Conservation (phyloP, 495 filamentous ascomycete genomes). For the Lindgomyces ingoldianus region DNA sequence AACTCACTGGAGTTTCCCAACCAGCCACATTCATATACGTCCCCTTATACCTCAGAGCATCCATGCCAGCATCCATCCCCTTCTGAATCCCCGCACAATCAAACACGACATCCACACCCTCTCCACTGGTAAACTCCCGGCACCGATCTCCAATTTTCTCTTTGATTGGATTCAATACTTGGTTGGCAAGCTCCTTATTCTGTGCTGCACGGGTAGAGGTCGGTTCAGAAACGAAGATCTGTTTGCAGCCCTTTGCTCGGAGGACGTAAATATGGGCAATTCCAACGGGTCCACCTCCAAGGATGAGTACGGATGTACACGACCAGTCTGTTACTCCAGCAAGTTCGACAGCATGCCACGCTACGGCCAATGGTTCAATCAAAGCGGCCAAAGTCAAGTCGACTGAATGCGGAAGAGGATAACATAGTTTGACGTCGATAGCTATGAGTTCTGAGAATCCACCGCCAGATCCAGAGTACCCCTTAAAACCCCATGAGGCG, state of each 20-base stretch:
- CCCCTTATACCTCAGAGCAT: conserved; percentile 35
- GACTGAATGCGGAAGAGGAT: conserved; percentile 31
- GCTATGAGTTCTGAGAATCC: conserved; percentile 36
- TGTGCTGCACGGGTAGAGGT: conserved; percentile 33
- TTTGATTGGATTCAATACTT: conserved; percentile 36
- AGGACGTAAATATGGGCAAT: conserved; percentile 39
- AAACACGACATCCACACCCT: conserved; percentile 39
- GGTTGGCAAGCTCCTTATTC: conserved; percentile 25
- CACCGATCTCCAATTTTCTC: conserved; percentile 37
- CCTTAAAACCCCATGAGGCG: conserved; percentile 37
- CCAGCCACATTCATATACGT: conserved; percentile 40
- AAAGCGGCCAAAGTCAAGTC: conserved; percentile 33
- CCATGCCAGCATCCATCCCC: conserved; percentile 36
- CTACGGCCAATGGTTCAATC: conserved; percentile 40
- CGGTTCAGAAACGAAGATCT: conserved; percentile 38
- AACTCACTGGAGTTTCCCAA: conserved; percentile 34
- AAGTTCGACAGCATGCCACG: conserved; percentile 35
- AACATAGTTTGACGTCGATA: conserved; percentile 30
- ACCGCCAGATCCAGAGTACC: conserved; percentile 35
- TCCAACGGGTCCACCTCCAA: conserved; percentile 40
- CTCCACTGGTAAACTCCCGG: conserved; percentile 30
- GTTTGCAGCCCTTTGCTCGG: conserved; percentile 23
- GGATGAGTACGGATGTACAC: conserved; percentile 23
- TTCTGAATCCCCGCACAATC: conserved; percentile 37
- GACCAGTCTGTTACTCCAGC: conserved; percentile 16